phyloP scores from a whole-genome alignment of 805 yeast genomes.

The Cyberlindnera mississippiensis region DNA sequence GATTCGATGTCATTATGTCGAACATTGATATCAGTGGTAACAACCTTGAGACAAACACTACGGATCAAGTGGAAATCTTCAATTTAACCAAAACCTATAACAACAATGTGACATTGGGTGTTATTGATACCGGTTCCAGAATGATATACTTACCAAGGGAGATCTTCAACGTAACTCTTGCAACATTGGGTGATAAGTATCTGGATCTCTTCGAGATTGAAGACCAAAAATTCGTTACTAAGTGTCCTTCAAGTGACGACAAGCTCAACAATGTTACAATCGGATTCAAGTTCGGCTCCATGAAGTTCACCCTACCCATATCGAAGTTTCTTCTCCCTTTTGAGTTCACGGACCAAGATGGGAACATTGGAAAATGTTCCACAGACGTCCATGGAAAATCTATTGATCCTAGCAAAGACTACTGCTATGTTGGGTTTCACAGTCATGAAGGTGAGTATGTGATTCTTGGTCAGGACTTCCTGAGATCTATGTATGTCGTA shows the following conservation, averaged over 20 bases:
- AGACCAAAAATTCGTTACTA: neutral
- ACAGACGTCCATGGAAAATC: neutral
- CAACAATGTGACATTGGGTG: slow-evolving; percentile 10
- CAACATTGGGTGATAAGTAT: neutral
- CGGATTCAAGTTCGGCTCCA: neutral
- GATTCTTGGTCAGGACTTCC: slow-evolving; percentile 22
- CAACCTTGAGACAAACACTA: neutral
- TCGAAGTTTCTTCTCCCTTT: neutral
- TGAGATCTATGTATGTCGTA: slow-evolving; percentile 21
- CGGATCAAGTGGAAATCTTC: slow-evolving; percentile 8
- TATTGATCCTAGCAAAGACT: slow-evolving; percentile 5
- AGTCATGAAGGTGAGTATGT: slow-evolving; percentile 7
- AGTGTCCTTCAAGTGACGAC: neutral
- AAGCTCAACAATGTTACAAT: neutral
- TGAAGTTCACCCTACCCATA: neutral
- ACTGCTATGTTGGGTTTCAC: slow-evolving; percentile 16
- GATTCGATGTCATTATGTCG: slow-evolving; percentile 16
- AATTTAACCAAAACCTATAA: slow-evolving; percentile 1
- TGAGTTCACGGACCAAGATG: neutral
- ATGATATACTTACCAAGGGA: slow-evolving; percentile 19
- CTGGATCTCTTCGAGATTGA: neutral
- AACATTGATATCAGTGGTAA: slow-evolving; percentile 5
- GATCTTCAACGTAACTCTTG: slow-evolving; percentile 3
- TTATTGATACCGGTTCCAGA: slow-evolving; percentile 23
- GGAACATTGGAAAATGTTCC: neutral